phyloP scores from a whole-genome alignment of 1,284 basidiomycete genomes.

The Leccinum pallidistipes region DNA sequence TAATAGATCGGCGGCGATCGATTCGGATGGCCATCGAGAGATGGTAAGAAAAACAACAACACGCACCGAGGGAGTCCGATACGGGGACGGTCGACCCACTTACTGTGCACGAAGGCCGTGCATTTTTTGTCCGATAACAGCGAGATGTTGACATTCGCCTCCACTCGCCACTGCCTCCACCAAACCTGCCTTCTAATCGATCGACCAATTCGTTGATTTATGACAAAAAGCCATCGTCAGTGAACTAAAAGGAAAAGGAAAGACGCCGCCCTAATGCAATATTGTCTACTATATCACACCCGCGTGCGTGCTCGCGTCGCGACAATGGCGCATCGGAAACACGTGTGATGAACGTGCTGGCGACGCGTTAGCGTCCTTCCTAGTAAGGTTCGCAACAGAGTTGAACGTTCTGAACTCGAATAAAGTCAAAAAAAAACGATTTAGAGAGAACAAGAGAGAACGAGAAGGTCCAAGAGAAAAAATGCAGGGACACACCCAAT shows the following conservation, averaged over 20 bases:
- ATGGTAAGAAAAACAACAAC: background rate
- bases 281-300: background rate
- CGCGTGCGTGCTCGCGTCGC: background rate
- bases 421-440: too few species aligned
- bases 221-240: background rate
- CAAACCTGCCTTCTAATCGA: too few species aligned
- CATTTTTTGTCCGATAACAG: background rate
- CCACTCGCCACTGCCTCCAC: too few species aligned
- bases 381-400: too few species aligned
- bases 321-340: too few species aligned
- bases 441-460: too few species aligned
- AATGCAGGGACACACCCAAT: too few species aligned
- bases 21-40: conserved; percentile 3
- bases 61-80: background rate
- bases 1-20: background rate
- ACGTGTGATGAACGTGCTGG: too few species aligned
- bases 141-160: background rate
- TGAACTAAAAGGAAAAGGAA: background rate
- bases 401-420: too few species aligned
- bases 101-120: background rate
- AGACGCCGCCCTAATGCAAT: background rate
- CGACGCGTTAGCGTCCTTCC: too few species aligned
- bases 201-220: too few species aligned
- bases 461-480: too few species aligned
- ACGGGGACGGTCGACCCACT: background rate